These are phyloP conservation scores for Fonsecaea multimorphosa DNA, from an alignment of 2,329 filamentous ascomycete genomes.

Conservation along the genomic window DNA sequence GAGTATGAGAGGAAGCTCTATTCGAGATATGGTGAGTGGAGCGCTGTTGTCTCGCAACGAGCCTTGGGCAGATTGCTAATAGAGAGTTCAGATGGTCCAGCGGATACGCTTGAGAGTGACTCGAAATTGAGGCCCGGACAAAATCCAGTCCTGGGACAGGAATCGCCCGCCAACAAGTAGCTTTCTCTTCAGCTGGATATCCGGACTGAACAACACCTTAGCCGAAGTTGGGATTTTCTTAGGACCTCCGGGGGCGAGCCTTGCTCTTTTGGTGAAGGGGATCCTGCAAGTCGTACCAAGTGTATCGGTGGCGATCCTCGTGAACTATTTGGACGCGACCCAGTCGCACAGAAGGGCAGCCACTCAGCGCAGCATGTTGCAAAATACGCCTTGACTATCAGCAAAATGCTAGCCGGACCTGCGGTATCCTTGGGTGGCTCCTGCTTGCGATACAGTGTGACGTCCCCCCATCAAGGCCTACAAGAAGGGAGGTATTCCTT, in stretches of 20 bases:
- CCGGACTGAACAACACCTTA: not conserved
- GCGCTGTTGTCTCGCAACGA: conserved; percentile 11
- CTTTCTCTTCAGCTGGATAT: not conserved
- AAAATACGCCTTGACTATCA: conserved; percentile 24
- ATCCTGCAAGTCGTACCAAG: not conserved
- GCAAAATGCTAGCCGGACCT: conserved; percentile 16
- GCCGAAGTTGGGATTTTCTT: not conserved
- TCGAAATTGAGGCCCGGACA: conserved; percentile 52
- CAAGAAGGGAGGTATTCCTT: conserved; percentile 3
- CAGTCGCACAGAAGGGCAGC: not conserved
- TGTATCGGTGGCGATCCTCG: not conserved
- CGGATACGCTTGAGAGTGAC: conserved; percentile 59
- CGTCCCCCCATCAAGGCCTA: not conserved
- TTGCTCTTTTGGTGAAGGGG: not conserved
- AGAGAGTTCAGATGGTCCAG: conserved; percentile 55
- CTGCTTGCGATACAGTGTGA: conserved; percentile 8
- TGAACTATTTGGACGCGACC: not conserved
- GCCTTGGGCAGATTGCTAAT: conserved; percentile 1
- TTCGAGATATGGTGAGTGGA: conserved; percentile 50
- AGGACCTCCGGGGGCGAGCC: not conserved
- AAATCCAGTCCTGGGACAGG: conserved; percentile 53
- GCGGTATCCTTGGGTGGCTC: conserved; percentile 15
- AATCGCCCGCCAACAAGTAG: conserved; percentile 59
- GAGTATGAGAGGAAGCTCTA: conserved; percentile 50
- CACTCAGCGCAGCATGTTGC: not conserved